Percentiles rank a stretch among this genome's conserved stretches.
phyloP scores from a whole-genome alignment of 1,284 basidiomycete species.

The Pseudozyma sp. region DNA sequence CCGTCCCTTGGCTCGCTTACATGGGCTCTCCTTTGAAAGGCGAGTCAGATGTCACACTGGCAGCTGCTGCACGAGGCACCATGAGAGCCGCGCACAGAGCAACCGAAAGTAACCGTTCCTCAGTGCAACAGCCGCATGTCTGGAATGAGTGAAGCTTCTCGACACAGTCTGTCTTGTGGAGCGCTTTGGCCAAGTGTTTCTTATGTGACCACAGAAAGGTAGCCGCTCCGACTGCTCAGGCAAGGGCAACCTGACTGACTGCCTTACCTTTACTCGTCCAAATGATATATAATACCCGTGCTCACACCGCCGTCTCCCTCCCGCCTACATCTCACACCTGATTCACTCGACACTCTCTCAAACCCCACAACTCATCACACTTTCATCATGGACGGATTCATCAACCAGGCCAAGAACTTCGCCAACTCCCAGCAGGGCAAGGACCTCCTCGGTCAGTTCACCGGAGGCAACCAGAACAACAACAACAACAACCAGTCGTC shows the following conservation, averaged over 20 bases:
- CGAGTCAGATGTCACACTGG: slow-evolving; percentile 2
- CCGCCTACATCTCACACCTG: neutral
- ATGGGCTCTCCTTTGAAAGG: neutral
- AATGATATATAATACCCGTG: too few species aligned
- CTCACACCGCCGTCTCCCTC: too few species aligned
- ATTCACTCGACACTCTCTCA: neutral
- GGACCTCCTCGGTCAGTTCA: slow-evolving; percentile 43
- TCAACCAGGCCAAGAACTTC: slow-evolving; percentile 63
- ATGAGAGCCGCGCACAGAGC: slow-evolving; percentile 3
- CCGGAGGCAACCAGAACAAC: slow-evolving; percentile 44
- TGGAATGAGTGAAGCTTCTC: too few species aligned
- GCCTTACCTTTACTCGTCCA: too few species aligned
- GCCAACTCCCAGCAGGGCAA: slow-evolving; percentile 52
- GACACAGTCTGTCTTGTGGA: too few species aligned
- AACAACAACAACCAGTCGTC: slow-evolving; percentile 20
- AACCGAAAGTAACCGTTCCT: too few species aligned
- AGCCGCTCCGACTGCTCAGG: neutral
- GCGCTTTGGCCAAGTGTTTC: too few species aligned
- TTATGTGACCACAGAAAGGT: neutral
- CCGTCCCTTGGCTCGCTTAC: slow-evolving; percentile 3
- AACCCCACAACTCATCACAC: neutral
- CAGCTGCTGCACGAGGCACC: neutral
- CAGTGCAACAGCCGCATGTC: too few species aligned
- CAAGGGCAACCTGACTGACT: too few species aligned
- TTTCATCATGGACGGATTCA: slow-evolving; percentile 55